Conservation (phyloP, 495 filamentous ascomycete genomes). For the Immersiella caudata region DNA sequence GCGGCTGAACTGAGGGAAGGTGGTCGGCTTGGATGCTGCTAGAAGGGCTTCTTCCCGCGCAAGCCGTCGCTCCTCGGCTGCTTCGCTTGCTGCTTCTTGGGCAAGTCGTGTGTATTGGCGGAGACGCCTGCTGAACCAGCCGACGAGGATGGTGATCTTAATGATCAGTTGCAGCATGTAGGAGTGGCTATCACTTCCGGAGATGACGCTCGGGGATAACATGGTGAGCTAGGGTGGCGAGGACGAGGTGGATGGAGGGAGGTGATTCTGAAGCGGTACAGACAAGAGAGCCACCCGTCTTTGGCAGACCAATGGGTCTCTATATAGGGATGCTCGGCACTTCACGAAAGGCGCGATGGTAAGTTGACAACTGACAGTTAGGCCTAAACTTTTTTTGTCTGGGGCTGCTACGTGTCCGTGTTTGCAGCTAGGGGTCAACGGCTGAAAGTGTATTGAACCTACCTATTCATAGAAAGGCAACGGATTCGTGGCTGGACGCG, state of each 20-base stretch:
- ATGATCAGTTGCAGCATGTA: constrained; percentile 22
- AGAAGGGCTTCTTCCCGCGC: neutral
- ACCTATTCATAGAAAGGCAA: neutral
- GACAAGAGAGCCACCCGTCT: neutral
- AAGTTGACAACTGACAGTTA: neutral
- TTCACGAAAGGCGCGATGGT: neutral
- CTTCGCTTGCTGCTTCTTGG: constrained; percentile 22
- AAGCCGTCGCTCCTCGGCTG: constrained; percentile 15
- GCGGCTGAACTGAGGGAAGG: constrained; percentile 27
- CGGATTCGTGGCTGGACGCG: neutral
- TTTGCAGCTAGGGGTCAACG: neutral
- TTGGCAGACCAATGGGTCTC: neutral
- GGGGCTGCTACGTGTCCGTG: neutral
- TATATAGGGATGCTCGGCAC: neutral
- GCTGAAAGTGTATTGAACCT: neutral
- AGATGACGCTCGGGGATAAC: neutral
- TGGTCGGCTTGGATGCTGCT: constrained; percentile 8
- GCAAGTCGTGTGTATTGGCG: constrained; percentile 13
- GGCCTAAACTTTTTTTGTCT: neutral
- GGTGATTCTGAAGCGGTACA: neutral
- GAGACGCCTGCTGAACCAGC: constrained; percentile 24
- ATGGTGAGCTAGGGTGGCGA: neutral
- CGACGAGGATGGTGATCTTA: constrained; percentile 23
- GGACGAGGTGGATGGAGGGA: neutral
- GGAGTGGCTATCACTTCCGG: constrained; percentile 8